These are phyloP conservation scores for Penicillium oxalicum DNA, from an alignment of 2,329 filamentous ascomycete genomes.

Conservation along the genomic window DNA sequence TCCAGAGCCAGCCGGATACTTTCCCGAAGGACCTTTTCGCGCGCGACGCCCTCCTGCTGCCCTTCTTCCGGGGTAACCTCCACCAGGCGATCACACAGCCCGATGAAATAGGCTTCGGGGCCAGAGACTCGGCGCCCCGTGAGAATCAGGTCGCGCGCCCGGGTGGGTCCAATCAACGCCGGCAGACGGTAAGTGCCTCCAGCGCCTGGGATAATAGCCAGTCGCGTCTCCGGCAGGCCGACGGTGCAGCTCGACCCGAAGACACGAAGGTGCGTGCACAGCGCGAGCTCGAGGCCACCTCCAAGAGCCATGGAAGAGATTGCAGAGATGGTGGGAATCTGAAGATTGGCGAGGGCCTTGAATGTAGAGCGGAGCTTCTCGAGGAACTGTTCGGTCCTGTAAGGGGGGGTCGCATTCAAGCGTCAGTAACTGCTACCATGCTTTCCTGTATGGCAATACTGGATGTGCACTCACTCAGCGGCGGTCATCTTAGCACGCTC, in stretches of 20 bases:
- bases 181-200: slow-evolving; percentile 88
- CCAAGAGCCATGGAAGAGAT: slow-evolving; percentile 82
- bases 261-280: slow-evolving; percentile 84
- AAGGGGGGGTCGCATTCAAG: background rate
- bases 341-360: slow-evolving; percentile 63
- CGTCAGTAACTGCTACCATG: background rate
- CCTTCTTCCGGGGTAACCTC: slow-evolving; percentile 59
- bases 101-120: slow-evolving; percentile 84
- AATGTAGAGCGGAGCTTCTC: slow-evolving; percentile 70
- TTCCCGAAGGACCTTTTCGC: slow-evolving; percentile 65
- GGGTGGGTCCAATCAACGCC: slow-evolving; percentile 67
- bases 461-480: slow-evolving; percentile 58
- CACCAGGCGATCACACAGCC: slow-evolving; percentile 83
- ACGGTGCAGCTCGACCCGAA: slow-evolving; percentile 72
- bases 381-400: slow-evolving; percentile 74
- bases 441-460: too few species aligned
- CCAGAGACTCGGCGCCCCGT: slow-evolving; percentile 81
- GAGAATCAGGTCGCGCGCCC: slow-evolving; percentile 84
- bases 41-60: slow-evolving; percentile 52
- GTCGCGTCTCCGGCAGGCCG: slow-evolving; percentile 81
- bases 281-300: slow-evolving; percentile 86
- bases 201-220: slow-evolving; percentile 91
- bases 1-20: slow-evolving; percentile 72
- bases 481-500: slow-evolving; percentile 70
- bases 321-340: slow-evolving; percentile 83